Base-by-base conservation (phyloP, 2,329 filamentous ascomycete genomes). In the Diatrype stigma region DNA sequence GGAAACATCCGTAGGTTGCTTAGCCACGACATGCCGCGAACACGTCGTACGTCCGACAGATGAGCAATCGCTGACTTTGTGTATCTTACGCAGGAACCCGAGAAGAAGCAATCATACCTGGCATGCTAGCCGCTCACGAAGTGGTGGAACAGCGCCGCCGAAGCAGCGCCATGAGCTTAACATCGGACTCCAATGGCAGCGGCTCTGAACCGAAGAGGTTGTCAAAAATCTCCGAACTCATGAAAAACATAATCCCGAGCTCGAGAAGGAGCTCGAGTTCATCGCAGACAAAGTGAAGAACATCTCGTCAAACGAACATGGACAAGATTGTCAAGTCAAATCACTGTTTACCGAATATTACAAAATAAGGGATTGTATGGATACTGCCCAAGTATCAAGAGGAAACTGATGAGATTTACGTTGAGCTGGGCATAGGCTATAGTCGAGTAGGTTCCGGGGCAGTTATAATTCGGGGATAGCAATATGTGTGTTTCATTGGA, bases 1-100 rank as follows among this genome's bases (percentile, higher is more conserved):
- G 62, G 62, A 2, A 63, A 63, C 42, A 65, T 65, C 32, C 57
- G 62, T 64, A 63, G 30, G 59, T 5, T n/a, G 10, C 19, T 5
- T 12, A 21, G 11, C 21, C 17, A n/a, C 37, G 3, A 34, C 10
- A 5, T 23, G 16, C 14, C 14, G 14, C 8, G 19, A 30, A 16
- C 11, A 7, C 44, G 10, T 1, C 21, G 7, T 3, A 5, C 16
- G 21, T 6, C 3, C 6, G 19, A 6, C 6, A 6, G 19, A 42
- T 10, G 11, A 6, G 6, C 17, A 6, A n/a, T 11, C 14, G 44
- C 49, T 40, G 38, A 53, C 45, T 3, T 12, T 26, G 1, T 21
- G 2, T 3, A 47, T 42, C n/a, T 21, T 4, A 14, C 17, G 3
- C 42, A 65, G 61, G 62, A 47, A 65, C 60, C 19, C 51, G 49